A percentile compares a stretch with the other conserved stretches of the same genome.
Evolutionary conservation across 306 rosid genomes (phyloP).

Genomic region (Rosa rugosa): DNA sequence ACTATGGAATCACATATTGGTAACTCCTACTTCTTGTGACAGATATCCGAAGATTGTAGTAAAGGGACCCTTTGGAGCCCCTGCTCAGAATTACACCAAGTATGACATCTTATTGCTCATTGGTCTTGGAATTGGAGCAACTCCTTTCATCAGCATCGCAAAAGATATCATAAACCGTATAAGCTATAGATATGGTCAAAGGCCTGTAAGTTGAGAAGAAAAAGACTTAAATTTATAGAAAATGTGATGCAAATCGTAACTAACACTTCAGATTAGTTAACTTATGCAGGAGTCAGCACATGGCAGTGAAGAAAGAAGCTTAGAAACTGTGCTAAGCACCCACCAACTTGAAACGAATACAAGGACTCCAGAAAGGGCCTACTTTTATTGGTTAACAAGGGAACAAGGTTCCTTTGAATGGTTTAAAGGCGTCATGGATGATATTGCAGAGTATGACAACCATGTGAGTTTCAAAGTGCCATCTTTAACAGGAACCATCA

Average conservation of each 20-base stretch:
- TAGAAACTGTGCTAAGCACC: neutral
- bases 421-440: constrained; percentile 99
- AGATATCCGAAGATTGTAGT: constrained; percentile 72
- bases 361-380: constrained; percentile 73
- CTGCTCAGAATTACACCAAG: constrained; percentile 74
- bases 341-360: constrained; percentile 14
- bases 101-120: constrained; percentile 80
- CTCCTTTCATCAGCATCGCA: constrained; percentile 87
- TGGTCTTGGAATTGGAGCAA: constrained; percentile 94
- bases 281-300: constrained; percentile 26
- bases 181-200: constrained; percentile 21
- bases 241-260: constrained; percentile 3
- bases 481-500: constrained; percentile 6
- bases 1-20: neutral
- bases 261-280: constrained; percentile 1
- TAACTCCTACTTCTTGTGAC: constrained; percentile 14
- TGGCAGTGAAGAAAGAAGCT: neutral
- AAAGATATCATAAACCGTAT: constrained; percentile 73
- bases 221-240: neutral
- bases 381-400: constrained; percentile 95
- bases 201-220: constrained; percentile 38
- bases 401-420: constrained; percentile 95
- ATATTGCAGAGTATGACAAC: constrained; percentile 70
- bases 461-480: constrained; percentile 48
- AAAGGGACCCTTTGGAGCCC: constrained; percentile 96